phyloP scores from a whole-genome alignment of 2,329 filamentous ascomycete species.

The Neofusicoccum ribis region DNA sequence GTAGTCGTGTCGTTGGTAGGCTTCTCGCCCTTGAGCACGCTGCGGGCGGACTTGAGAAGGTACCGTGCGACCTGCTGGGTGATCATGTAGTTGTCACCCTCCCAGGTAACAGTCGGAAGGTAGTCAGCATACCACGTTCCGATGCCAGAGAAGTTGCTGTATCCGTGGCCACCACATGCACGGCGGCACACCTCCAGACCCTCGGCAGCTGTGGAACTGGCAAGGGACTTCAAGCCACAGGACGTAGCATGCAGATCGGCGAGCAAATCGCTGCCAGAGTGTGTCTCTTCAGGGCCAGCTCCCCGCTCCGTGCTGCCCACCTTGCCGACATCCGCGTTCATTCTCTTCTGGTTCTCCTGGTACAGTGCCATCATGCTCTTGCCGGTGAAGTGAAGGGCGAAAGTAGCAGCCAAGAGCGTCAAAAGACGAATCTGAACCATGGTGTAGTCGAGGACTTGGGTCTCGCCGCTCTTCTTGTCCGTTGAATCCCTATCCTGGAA shows the following conservation, averaged over 20 bases:
- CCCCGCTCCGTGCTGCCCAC: conserved; percentile 50
- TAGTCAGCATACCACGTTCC: conserved; percentile 75
- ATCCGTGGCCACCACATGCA: conserved; percentile 76
- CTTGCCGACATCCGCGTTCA: conserved; percentile 49
- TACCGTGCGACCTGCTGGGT: conserved; percentile 76
- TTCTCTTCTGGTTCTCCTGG: conserved; percentile 69
- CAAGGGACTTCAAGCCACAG: conserved; percentile 72
- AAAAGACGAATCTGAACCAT: conserved; percentile 76
- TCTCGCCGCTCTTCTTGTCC: conserved; percentile 61
- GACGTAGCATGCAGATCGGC: conserved; percentile 76
- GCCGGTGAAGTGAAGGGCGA: conserved; percentile 78
- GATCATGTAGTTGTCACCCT: conserved; percentile 82
- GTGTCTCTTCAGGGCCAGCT: conserved; percentile 67
- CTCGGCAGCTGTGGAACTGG: conserved; percentile 70
- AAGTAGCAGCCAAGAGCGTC: conserved; percentile 71
- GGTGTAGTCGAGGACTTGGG: conserved; percentile 76
- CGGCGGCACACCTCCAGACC: conserved; percentile 73
- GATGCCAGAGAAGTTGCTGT: conserved; percentile 74
- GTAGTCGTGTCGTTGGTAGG: conserved; percentile 67
- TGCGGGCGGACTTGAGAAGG: conserved; percentile 72
- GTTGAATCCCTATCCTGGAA: conserved; percentile 73
- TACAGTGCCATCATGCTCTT: conserved; percentile 75
- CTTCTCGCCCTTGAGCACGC: conserved; percentile 65
- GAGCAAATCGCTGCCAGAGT: conserved; percentile 65
- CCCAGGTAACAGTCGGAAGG: conserved; percentile 70